Conservation (phyloP, 2,329 filamentous ascomycete genomes). For the Fusarium verticillioides region DNA sequence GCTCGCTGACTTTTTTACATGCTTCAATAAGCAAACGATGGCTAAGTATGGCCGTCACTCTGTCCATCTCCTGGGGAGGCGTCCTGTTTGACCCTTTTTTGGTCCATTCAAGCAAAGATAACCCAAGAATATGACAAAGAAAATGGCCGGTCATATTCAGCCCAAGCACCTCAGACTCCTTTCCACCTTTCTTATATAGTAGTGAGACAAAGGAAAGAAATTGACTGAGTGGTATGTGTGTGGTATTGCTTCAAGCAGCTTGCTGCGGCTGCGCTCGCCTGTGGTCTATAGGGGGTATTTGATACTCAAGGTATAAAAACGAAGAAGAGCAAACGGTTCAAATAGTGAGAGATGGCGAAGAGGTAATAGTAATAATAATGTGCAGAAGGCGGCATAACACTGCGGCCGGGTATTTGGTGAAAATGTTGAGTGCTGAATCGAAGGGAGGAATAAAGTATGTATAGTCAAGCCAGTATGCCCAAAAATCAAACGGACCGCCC, state of each 20-base stretch:
- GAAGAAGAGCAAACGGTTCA: slow-evolving; percentile 37
- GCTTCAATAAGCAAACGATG: slow-evolving; percentile 35
- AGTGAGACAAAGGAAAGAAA: slow-evolving; percentile 48
- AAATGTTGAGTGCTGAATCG: slow-evolving; percentile 41
- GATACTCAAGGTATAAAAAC: slow-evolving; percentile 47
- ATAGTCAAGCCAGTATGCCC: slow-evolving; percentile 44
- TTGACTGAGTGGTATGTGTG: slow-evolving; percentile 44
- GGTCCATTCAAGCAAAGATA: slow-evolving; percentile 27
- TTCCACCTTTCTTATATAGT: slow-evolving; percentile 41
- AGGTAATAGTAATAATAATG: slow-evolving; percentile 36
- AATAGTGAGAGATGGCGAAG: slow-evolving; percentile 36
- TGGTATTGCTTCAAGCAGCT: slow-evolving; percentile 46
- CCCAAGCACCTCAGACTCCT: slow-evolving; percentile 44
- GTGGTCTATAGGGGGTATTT: slow-evolving; percentile 55
- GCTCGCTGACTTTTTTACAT: slow-evolving; percentile 41
- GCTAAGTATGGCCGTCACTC: slow-evolving; percentile 8
- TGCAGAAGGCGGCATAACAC: slow-evolving; percentile 36
- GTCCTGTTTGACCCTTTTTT: slow-evolving; percentile 37
- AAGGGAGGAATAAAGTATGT: slow-evolving; percentile 45
- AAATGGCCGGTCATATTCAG: slow-evolving; percentile 39
- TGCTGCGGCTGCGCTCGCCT: slow-evolving; percentile 45
- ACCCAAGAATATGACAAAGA: slow-evolving; percentile 32
- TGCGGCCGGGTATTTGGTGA: slow-evolving; percentile 46
- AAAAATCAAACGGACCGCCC: slow-evolving; percentile 40
- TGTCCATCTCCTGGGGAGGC: slow-evolving; percentile 15